Evolutionary conservation across 495 filamentous ascomycete species (phyloP).

Genomic region (Aspergillus heteromorphus): DNA sequence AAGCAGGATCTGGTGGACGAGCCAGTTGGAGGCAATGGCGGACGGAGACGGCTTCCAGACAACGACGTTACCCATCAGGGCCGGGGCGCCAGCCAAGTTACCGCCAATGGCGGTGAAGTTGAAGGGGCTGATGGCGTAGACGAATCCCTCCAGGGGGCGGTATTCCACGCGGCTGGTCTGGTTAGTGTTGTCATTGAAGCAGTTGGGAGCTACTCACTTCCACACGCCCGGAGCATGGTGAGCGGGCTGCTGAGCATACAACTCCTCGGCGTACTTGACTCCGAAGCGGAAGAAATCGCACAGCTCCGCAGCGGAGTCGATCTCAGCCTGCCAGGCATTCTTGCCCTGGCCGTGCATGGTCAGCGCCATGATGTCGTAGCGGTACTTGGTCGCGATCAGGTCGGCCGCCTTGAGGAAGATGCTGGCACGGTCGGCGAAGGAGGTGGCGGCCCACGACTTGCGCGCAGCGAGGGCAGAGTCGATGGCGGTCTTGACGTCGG

Average conservation of each 20-base stretch:
- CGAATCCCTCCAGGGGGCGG: conserved; percentile 78
- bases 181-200: background rate
- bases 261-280: conserved; percentile 79
- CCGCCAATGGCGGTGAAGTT: conserved; percentile 87
- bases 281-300: conserved; percentile 86
- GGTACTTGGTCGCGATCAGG: conserved; percentile 80
- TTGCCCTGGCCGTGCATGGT: conserved; percentile 95
- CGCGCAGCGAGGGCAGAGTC: conserved; percentile 76
- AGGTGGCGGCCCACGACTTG: conserved; percentile 69
- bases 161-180: conserved; percentile 61
- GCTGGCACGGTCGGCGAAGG: conserved; percentile 86
- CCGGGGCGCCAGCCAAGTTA: conserved; percentile 70
- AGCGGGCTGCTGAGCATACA: conserved; percentile 76
- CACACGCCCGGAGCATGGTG: conserved; percentile 74
- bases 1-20: conserved; percentile 76
- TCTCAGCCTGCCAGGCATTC: conserved; percentile 95
- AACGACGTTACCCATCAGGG: conserved; percentile 80
- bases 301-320: conserved; percentile 88
- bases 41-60: conserved; percentile 82
- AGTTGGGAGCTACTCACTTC: conserved; percentile 47
- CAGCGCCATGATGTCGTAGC: conserved; percentile 86
- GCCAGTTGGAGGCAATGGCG: conserved; percentile 69
- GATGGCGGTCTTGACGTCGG: conserved; percentile 71
- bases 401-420: conserved; percentile 93
- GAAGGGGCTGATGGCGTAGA: conserved; percentile 81